Evolutionary conservation across 371 early-diverging fungal species (phyloP), one percentile per base, ranked within the genome.

Genomic region (Haplosporangium sp.): DNA sequence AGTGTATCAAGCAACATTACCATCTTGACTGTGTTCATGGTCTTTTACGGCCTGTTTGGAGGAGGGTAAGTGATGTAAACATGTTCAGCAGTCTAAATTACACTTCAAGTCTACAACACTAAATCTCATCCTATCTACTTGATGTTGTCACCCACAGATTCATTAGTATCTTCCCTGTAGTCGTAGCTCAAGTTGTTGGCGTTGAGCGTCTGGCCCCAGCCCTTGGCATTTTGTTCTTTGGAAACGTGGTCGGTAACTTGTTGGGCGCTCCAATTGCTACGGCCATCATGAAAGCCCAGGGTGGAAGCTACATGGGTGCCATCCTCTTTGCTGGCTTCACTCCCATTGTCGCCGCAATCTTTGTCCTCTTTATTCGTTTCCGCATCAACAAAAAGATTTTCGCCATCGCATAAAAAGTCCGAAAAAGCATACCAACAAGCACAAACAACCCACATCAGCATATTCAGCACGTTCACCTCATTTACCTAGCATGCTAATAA

Each of bases 141-240:
- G 18, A 5, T 48, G 16, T 56, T 21, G n/a, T 4, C 23, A 45
- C 5, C 7, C 20, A 21, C 38, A 67, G 76, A 52, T 77, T 77
- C 43, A 84, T 89, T n/a, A 77, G 81, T 10, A 80, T 89, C 43
- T 79, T 86, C 43, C 85, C 88, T 4, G 85, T 85, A 2, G 88
- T 82, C 14, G 83, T 82, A 0, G 86, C 87, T 0, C 82, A 86
- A 54, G 79, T 86, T 9, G 86, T 88, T 43, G 88, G 88, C 6
- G 53, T 85, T 16, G 87, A 82, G 21, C 81, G 85, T 14, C 60
- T 89, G 21, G 82, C 88, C 1, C 67, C 86, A 0, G 85, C 85
- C 5, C 81, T 86, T 21, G 89, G 89, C 6, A 58, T 89, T 47
- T 42, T 89, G 62, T 89, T 83, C 64, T 69, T 83, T 58, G 84